Base-by-base conservation (phyloP, 768 basidiomycete genomes). In the Suillus spraguei region DNA sequence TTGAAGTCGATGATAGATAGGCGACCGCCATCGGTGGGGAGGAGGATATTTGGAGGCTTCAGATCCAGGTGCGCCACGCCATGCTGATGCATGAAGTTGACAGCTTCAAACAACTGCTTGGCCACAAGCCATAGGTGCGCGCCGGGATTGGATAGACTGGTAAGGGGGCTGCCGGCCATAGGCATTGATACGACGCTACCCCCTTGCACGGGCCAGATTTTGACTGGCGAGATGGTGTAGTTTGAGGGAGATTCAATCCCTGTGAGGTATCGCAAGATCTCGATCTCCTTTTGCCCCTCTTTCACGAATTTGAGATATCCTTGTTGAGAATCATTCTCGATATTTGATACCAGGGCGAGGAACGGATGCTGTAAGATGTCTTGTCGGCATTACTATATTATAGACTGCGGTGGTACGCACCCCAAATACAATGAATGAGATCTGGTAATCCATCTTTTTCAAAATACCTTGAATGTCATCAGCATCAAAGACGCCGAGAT, bases 61-160 rank as follows among this genome's bases (percentile, higher is more conserved):
- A 70, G 38, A 17, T 72, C 71, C 59, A 69, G 56, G 54, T 72
- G 68, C 0, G 69, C 69, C 3, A 70, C 58, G 2, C 39, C 24
- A 22, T 72, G 59, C 22, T 63, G 35, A 35, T 70, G 69, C 69
- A 64, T 60, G 60, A 65, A 65, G 4, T 20, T 49, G n/a, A 65
- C 64, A 16, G 58, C 64, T 38, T 60, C 28, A 13, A 68, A 52
- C 24, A 68, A 41, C 28, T 68, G 42, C 20, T 42, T 24, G 8
- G 42, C 42, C 16, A 42, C 42, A 42, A 17, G 17, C 42, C 42
- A 42, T 7, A 42, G 17, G 42, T 42, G 42, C 6, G 20, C 42
- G 17, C 42, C 5, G 17, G 42, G 42, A 17, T 42, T 42, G 42
- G 16, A 20, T 42, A 42, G 42, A 8, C 17, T 20, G 7, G 42